These are phyloP conservation scores for Tephrocybe sp. DNA, from an alignment of 768 basidiomycete species.

Conservation along the genomic window DNA sequence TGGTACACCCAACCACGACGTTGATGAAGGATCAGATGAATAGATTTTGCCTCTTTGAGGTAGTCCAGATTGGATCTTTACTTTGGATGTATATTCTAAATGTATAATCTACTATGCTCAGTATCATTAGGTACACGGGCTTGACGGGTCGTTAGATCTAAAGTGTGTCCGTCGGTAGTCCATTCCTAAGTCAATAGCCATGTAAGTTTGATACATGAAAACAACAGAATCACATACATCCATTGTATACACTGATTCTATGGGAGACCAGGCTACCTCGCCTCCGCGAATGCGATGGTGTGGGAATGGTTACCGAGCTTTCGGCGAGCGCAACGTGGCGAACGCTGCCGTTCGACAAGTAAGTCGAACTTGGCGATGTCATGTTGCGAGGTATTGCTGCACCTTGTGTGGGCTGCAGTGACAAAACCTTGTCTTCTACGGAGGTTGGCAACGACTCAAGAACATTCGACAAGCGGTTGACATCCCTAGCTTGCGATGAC, in stretches of 20 bases:
- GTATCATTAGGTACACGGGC: not conserved
- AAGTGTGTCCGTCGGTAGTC: conserved; percentile 25
- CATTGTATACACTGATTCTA: conserved; percentile 29
- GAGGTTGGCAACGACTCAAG: too few relatives aligned
- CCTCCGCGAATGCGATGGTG: conserved; percentile 19
- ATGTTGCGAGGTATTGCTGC: too few relatives aligned
- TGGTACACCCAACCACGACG: conserved; percentile 19
- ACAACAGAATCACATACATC: conserved; percentile 11
- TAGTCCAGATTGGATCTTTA: not conserved
- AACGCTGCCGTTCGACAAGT: too few relatives aligned
- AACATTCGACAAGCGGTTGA: too few relatives aligned
- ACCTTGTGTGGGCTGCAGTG: too few relatives aligned
- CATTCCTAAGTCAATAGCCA: not conserved
- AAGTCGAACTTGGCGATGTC: too few relatives aligned
- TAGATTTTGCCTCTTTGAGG: not conserved
- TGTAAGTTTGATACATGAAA: not conserved
- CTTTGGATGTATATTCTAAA: too few relatives aligned
- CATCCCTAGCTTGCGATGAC: conserved; percentile 1
- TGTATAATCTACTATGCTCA: not conserved
- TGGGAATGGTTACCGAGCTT: too few relatives aligned
- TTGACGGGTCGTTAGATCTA: not conserved
- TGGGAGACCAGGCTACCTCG: conserved; percentile 37
- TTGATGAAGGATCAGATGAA: not conserved
- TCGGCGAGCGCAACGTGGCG: too few relatives aligned
- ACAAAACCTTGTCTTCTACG: too few relatives aligned